Base-by-base conservation (phyloP, 805 yeast species). In the Yueomyces sp. region DNA sequence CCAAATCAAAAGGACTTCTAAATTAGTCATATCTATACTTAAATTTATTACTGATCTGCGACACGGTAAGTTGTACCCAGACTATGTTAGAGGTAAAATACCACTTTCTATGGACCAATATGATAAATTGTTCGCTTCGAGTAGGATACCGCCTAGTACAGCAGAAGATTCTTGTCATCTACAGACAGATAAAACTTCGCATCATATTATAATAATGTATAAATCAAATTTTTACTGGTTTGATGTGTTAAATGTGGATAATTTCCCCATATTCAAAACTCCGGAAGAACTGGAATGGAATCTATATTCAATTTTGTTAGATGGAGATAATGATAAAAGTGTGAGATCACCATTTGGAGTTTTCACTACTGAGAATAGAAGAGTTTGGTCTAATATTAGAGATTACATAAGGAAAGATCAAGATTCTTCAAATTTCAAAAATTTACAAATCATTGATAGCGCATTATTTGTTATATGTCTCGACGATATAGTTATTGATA, bases 181-280 rank as follows among this genome's bases (percentile, higher is more conserved):
- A 79, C 95, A 86, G 62, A 74, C 85, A 1, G 95, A 85, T 60
- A 58, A 70, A 5, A 68, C 77, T 7, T 78, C 92, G 2, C 82
- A 78, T 54, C 96, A 87, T 60, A 77, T 87, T 36, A 80, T 86
- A 7, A 88, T 87, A 12, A 65, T 85, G 59, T 79, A 85, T 48
- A 79, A 83, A 55, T 83, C 94, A 2, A 95, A 87, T 62, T 85
- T 86, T 61, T 87, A 87, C 64, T 87, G 96, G 95, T 87, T 87
- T 59, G 95, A 87, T 57, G 96, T 87, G 2, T 66, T 87, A 52
- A 94, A 86, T 61, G 69, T 70, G 41, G 65, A 77, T 49, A 77
- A 83, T 57, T 79, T 84, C 55, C 68, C 87, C 48, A 71, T 86
- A 40, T 67, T 87, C 56, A 43, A 48, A 5, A 70, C 81, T 2